Conservation (phyloP, 208 protist species). For the Trypanosoma congolense region DNA sequence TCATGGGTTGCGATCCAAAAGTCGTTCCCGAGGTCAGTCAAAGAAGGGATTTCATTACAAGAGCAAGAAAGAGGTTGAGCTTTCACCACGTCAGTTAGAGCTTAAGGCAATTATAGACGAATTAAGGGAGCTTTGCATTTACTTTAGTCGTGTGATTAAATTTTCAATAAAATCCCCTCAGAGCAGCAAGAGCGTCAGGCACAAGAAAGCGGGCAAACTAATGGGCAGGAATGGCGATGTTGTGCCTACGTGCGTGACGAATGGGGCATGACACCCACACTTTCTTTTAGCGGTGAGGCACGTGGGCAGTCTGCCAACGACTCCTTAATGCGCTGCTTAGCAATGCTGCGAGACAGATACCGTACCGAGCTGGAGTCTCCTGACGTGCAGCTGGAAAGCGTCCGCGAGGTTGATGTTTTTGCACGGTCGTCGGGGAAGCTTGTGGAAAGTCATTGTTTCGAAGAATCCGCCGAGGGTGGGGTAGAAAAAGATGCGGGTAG, state of each 20-base stretch:
- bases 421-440: slow-evolving; percentile 24
- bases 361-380: slow-evolving; percentile 46
- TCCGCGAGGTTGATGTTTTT: slow-evolving; percentile 58
- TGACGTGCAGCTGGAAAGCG: slow-evolving; percentile 47
- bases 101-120: slow-evolving; percentile 70
- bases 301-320: slow-evolving; percentile 48
- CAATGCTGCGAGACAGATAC: slow-evolving; percentile 50
- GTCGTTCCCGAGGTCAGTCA: slow-evolving; percentile 5
- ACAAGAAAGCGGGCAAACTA: slow-evolving; percentile 4
- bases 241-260: slow-evolving; percentile 83
- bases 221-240: slow-evolving; percentile 49
- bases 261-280: slow-evolving; percentile 53
- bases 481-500: slow-evolving; percentile 5
- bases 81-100: slow-evolving; percentile 65
- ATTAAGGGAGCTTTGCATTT: slow-evolving; percentile 61
- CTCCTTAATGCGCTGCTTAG: slow-evolving; percentile 54
- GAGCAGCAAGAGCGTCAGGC: background rate
- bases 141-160: slow-evolving; percentile 71
- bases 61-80: slow-evolving; percentile 6
- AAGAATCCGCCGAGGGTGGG: slow-evolving; percentile 9
- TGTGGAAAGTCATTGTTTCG: slow-evolving; percentile 26
- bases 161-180: slow-evolving; percentile 75
- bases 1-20: slow-evolving; percentile 4
- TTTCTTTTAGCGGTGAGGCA: slow-evolving; percentile 38
- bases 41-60: slow-evolving; percentile 9